Base-by-base conservation (phyloP, 495 filamentous ascomycete species). In the Chaetomium tenue region DNA sequence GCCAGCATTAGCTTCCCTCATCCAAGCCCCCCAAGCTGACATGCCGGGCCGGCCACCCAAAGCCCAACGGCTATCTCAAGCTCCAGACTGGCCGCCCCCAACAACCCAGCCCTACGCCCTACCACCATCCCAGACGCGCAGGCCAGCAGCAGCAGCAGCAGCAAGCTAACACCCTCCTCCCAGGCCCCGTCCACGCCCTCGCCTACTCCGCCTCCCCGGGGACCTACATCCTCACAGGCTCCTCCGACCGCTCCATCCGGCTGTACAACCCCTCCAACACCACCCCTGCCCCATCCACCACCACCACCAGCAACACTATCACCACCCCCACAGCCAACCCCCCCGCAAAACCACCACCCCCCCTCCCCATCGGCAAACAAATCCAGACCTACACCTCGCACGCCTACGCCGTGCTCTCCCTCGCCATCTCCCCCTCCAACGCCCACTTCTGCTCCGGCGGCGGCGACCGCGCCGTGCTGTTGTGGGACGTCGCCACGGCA, bases 331-430 rank as follows among this genome's bases (percentile, higher is more conserved):
- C 60, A 20, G 40, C 39, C 58, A 3, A 47, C 51, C 16, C 40
- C 67, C 59, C 48, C 44, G 53, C 69, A 48, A 9, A 26, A 8
- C 51, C 18, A 22, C 23, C 55, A 22, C 52, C 42, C 26, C 59
- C 58, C 12, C 51, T 70, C 75, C 20, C 69, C 67, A 64, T 64
- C 67, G 75, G 73, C 71, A 59, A 76, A 30, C 87, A 91, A 0
- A 89, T 98, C 76, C 91, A 96, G 74, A 88, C 86, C 52, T 98
- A 95, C 80, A 78, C 88, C 60, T 89, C 90, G 3, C 94, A 98
- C 80, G 91, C 90, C 67, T 92, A 98, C 83, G 88, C 89, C 51
- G 89, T 98, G 48, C 89, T 97, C 64, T 88, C 89, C 63, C 78
- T 98, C 48, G 81, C 83, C 65, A 87, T 96, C 56, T 77, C 85